Conservation (phyloP, 345 rosid genomes). For the Corymbia maculata region DNA sequence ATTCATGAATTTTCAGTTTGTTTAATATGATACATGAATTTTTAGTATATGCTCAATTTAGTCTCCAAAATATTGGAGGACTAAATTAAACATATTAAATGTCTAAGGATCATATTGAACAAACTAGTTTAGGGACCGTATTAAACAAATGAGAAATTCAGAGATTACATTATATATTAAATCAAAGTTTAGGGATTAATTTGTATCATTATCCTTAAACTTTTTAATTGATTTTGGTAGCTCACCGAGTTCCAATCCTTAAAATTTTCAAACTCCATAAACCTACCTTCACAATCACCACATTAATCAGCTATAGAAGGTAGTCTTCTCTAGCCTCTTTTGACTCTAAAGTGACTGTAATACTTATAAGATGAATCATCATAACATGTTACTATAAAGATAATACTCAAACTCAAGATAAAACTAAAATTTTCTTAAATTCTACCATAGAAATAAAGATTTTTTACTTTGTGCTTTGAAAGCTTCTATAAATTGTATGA, state of each 20-base stretch:
- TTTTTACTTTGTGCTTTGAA: neutral
- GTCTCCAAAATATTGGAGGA: neutral
- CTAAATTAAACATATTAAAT: too few species aligned
- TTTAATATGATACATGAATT: too few species aligned
- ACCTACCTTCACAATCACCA: neutral
- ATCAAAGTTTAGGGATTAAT: rapidly evolving
- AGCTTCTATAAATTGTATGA: neutral
- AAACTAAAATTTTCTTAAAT: neutral
- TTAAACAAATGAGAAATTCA: too few species aligned
- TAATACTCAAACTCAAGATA: neutral
- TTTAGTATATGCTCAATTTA: too few species aligned
- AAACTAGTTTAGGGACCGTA: rapidly evolving
- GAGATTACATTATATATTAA: rapidly evolving
- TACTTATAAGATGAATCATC: neutral
- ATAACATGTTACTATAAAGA: neutral
- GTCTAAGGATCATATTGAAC: too few species aligned
- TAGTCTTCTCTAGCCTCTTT: neutral
- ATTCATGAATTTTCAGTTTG: too few species aligned
- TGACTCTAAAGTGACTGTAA: neutral
- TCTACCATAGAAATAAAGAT: neutral
- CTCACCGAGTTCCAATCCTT: neutral
- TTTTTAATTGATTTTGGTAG: neutral
- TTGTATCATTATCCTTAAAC: too few species aligned
- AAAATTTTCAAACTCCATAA: neutral
- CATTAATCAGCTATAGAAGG: neutral